Evolutionary conservation across 495 filamentous ascomycete genomes (phyloP).

Genomic region (Xylaria sp.): DNA sequence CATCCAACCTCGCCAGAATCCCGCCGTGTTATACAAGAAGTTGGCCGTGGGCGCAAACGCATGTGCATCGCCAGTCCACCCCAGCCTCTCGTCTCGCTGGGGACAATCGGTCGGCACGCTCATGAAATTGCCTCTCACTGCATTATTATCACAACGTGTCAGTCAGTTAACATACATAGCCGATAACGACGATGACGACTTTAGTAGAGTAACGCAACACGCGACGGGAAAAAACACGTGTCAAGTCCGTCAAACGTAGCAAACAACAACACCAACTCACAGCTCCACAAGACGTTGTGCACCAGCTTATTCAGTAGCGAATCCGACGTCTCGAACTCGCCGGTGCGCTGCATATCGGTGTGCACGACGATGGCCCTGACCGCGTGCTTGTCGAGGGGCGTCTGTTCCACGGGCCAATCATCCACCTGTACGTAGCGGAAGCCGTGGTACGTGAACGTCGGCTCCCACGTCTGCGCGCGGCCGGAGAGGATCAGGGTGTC

Average conservation of each 20-base stretch:
- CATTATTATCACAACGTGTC: too few species aligned
- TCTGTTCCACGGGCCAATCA: slow-evolving; percentile 49
- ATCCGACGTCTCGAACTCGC: slow-evolving; percentile 56
- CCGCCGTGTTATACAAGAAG: slow-evolving; percentile 58
- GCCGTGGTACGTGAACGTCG: slow-evolving; percentile 62
- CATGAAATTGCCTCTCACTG: slow-evolving; percentile 61
- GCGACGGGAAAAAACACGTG: too few species aligned
- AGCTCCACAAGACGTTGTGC: slow-evolving; percentile 58
- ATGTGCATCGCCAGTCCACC: slow-evolving; percentile 63
- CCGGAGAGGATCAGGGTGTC: slow-evolving; percentile 52
- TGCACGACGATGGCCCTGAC: slow-evolving; percentile 57
- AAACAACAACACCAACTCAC: slow-evolving; percentile 22
- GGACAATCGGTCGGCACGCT: slow-evolving; percentile 62
- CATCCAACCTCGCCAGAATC: slow-evolving; percentile 59
- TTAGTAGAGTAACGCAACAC: too few species aligned
- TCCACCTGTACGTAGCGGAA: slow-evolving; percentile 61
- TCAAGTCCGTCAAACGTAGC: too few species aligned
- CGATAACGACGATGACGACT: too few species aligned
- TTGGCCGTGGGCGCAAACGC: slow-evolving; percentile 57
- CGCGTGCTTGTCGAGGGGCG: slow-evolving; percentile 33
- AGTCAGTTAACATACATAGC: too few species aligned
- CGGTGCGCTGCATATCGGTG: slow-evolving; percentile 57
- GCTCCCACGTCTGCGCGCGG: slow-evolving; percentile 45
- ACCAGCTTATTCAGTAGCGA: slow-evolving; percentile 57
- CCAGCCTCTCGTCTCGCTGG: slow-evolving; percentile 62